Percentiles rank a stretch among this genome's conserved stretches.
Conservation (phyloP, 495 filamentous ascomycete genomes). For the Aspergillus heteromorphus region DNA sequence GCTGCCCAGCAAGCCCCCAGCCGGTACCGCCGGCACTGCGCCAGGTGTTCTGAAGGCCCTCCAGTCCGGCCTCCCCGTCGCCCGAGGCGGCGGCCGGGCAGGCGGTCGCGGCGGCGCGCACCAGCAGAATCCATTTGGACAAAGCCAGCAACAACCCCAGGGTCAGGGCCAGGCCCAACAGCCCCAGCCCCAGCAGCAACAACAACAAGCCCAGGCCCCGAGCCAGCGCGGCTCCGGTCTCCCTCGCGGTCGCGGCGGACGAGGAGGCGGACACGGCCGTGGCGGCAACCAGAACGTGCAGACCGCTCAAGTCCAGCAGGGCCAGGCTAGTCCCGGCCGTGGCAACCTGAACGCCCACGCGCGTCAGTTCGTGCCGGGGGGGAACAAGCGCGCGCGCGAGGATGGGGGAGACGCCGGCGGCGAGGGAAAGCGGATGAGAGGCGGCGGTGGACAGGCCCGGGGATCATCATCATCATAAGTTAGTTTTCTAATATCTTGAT, state of each 20-base stretch:
- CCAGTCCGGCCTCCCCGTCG: conserved; percentile 48
- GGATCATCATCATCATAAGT: conserved; percentile 21
- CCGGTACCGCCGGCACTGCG: conserved; percentile 32
- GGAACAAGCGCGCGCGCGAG: conserved; percentile 61
- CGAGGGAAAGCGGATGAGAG: conserved; percentile 49
- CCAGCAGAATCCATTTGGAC: conserved; percentile 28
- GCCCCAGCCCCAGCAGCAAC: conserved; percentile 20
- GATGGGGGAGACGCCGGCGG: conserved; percentile 48
- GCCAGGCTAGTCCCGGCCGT: conserved; percentile 25
- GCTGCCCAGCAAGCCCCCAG: conserved; percentile 33
- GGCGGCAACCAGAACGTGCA: conserved; percentile 38
- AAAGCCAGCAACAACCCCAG: conserved; percentile 12
- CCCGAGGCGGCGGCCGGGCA: conserved; percentile 34
- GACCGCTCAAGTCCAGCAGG: conserved; percentile 24
- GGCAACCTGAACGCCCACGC: conserved; percentile 49
- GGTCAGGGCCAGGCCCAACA: conserved; percentile 9
- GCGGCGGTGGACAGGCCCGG: conserved; percentile 41
- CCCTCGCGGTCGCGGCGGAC: conserved; percentile 41
- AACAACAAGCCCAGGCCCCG: conserved; percentile 18
- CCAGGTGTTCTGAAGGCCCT: conserved; percentile 35
- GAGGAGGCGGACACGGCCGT: conserved; percentile 42
- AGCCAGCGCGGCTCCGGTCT: conserved; percentile 38
- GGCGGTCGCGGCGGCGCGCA: conserved; percentile 26
- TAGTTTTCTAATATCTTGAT: too few relatives aligned
- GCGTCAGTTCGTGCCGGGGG: conserved; percentile 56